phyloP scores from a whole-genome alignment of 2,329 filamentous ascomycete species.

The Aspergillus fischeri region DNA sequence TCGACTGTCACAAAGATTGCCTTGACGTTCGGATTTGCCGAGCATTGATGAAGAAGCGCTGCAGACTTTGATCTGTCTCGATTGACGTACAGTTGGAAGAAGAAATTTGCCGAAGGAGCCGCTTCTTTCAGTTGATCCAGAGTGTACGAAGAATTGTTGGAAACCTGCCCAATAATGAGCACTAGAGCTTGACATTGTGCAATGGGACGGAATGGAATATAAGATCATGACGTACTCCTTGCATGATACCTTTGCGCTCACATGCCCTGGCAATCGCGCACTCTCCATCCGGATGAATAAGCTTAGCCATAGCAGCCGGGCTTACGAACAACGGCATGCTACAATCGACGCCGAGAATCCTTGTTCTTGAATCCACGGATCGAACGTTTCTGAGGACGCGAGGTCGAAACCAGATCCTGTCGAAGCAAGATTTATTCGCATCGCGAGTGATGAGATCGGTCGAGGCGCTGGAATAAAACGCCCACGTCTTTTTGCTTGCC shows the following conservation, averaged over 20 bases:
- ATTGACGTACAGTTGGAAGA: slow-evolving; percentile 56
- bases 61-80: slow-evolving; percentile 47
- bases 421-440: slow-evolving; percentile 53
- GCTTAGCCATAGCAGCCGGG: slow-evolving; percentile 60
- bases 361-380: slow-evolving; percentile 47
- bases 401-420: slow-evolving; percentile 56
- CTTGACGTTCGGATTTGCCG: slow-evolving; percentile 39
- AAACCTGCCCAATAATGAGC: slow-evolving; percentile 38
- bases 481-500: slow-evolving; percentile 62
- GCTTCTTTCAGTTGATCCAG: slow-evolving; percentile 51
- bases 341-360: slow-evolving; percentile 52
- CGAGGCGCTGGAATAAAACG: slow-evolving; percentile 64
- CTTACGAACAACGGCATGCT: slow-evolving; percentile 60
- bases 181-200: neutral
- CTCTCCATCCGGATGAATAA: slow-evolving; percentile 64
- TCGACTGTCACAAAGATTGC: slow-evolving; percentile 54
- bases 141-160: slow-evolving; percentile 59
- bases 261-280: slow-evolving; percentile 54
- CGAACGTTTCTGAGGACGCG: slow-evolving; percentile 56
- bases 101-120: slow-evolving; percentile 42
- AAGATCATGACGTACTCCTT: slow-evolving; percentile 41
- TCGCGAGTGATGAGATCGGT: slow-evolving; percentile 57
- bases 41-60: slow-evolving; percentile 42
- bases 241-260: slow-evolving; percentile 50
- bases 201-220: neutral